Conservation (phyloP, 352 stramenopile genomes). For the Globisporangium recalcitrans region DNA sequence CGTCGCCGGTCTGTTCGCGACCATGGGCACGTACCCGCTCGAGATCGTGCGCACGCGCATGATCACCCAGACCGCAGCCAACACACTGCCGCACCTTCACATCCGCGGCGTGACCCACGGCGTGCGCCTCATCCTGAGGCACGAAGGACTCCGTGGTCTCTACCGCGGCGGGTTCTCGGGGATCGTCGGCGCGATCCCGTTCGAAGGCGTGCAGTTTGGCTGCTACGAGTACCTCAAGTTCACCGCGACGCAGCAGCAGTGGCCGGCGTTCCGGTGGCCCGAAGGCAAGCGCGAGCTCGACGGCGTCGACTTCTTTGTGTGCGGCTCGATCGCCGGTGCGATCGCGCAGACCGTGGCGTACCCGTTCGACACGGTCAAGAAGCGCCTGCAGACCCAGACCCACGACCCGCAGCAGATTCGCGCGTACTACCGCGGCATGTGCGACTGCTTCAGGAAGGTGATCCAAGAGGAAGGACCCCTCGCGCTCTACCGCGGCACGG, state of each 20-base stretch:
- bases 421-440: constrained; percentile 60
- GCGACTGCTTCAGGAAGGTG: constrained; percentile 70
- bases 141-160: constrained; percentile 62
- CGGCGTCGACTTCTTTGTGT: constrained; percentile 72
- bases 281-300: constrained; percentile 65
- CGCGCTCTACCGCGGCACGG: constrained; percentile 69
- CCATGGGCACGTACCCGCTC: constrained; percentile 71
- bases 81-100: constrained; percentile 26
- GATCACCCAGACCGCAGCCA: constrained; percentile 48
- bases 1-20: constrained; percentile 58
- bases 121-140: constrained; percentile 47
- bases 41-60: constrained; percentile 80
- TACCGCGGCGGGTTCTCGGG: constrained; percentile 67
- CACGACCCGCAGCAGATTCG: not conserved
- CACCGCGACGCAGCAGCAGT: constrained; percentile 37
- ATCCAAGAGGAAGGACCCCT: constrained; percentile 62
- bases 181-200: constrained; percentile 68
- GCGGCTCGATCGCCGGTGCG: constrained; percentile 61
- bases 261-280: constrained; percentile 57
- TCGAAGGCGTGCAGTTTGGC: constrained; percentile 79
- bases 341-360: constrained; percentile 82
- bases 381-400: constrained; percentile 62
- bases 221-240: constrained; percentile 81
- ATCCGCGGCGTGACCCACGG: constrained; percentile 61
- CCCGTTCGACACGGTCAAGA: constrained; percentile 83